Evolutionary conservation across 352 stramenopile genomes (phyloP).

Genomic region (Saprolegnia parasitica): DNA sequence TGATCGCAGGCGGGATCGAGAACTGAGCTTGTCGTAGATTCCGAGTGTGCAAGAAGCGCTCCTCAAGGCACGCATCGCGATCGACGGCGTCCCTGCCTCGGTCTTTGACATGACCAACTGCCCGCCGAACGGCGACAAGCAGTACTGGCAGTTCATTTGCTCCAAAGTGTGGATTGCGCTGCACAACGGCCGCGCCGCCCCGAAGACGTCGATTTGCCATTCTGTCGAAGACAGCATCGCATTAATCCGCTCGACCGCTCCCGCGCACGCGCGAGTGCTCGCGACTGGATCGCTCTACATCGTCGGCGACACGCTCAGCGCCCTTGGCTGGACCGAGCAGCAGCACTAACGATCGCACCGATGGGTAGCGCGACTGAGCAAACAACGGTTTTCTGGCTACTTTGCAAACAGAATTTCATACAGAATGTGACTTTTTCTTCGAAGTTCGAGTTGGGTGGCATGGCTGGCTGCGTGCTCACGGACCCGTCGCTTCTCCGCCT

Average conservation of each 20-base stretch:
- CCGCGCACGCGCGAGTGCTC: constrained; percentile 45
- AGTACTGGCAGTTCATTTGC: constrained; percentile 21
- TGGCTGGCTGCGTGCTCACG: background rate
- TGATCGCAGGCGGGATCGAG: constrained; percentile 34
- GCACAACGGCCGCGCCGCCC: constrained; percentile 34
- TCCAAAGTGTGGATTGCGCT: constrained; percentile 7
- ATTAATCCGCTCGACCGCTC: constrained; percentile 40
- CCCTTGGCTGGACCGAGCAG: constrained; percentile 56
- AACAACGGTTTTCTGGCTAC: background rate
- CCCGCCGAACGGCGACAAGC: constrained; percentile 41
- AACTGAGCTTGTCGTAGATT: constrained; percentile 32
- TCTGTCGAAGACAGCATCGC: constrained; percentile 58
- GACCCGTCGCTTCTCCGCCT: background rate
- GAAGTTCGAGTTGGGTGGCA: background rate
- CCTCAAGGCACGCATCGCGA: constrained; percentile 41
- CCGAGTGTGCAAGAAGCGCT: constrained; percentile 37
- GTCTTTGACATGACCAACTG: constrained; percentile 53
- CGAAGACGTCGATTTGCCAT: constrained; percentile 41
- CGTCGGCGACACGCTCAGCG: constrained; percentile 55
- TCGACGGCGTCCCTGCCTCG: constrained; percentile 34
- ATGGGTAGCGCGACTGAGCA: no score
- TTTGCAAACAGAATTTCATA: background rate
- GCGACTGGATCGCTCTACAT: constrained; percentile 74
- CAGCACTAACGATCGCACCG: constrained; percentile 7
- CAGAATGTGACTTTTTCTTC: background rate